These are phyloP conservation scores for Suillus placidus DNA, from an alignment of 768 basidiomycete genomes.

Conservation along the genomic window DNA sequence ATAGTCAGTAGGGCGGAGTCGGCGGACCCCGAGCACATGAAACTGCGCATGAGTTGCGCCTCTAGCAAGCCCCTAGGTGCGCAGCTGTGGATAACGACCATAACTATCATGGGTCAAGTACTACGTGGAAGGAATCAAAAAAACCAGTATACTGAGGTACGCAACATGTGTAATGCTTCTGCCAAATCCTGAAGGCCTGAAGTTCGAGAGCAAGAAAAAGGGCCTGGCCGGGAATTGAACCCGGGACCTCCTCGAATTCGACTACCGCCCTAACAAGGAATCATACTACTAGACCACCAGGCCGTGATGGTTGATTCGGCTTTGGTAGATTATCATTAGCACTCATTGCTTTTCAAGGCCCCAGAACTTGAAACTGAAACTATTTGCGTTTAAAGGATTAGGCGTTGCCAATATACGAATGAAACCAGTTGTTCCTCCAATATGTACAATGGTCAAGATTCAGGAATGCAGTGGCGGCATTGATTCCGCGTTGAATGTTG, in stretches of 20 bases:
- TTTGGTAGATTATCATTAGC: not conserved
- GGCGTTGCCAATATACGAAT: not conserved
- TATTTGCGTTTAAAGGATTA: not conserved
- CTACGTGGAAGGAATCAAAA: no score
- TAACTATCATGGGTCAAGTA: no score
- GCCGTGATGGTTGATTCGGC: constrained; percentile 28
- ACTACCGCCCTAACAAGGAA: constrained; percentile 56
- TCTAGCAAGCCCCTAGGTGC: not conserved
- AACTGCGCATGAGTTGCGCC: not conserved
- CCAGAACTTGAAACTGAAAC: not conserved
- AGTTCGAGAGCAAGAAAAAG: constrained; percentile 22
- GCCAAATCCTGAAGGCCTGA: no score
- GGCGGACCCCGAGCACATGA: not conserved
- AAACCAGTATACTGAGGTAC: no score
- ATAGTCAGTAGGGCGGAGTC: no score
- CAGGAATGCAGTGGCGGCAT: not conserved
- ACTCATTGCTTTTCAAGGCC: not conserved
- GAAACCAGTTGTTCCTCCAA: not conserved
- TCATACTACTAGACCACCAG: constrained; percentile 69
- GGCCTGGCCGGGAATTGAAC: constrained; percentile 88
- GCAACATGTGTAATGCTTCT: no score
- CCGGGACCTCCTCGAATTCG: constrained; percentile 73
- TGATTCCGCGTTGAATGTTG: not conserved
- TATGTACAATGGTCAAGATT: not conserved
- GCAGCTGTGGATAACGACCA: not conserved